A percentile compares a stretch with the other conserved stretches of the same genome.
Conservation (phyloP, 2,329 filamentous ascomycete genomes). For the Xylariaceae sp. region DNA sequence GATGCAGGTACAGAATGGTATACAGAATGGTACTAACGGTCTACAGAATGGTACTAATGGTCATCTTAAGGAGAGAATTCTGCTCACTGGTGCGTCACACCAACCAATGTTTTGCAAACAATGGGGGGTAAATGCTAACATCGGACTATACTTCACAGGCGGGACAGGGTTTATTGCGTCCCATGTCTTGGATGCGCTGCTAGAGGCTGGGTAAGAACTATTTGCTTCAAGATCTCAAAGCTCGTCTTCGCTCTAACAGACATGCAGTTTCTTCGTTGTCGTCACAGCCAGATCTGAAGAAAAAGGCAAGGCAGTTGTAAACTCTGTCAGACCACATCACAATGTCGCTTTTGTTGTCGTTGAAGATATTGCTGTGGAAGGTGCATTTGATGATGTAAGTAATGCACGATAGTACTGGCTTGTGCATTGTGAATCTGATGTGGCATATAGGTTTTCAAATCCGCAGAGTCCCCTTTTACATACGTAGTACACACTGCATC, state of each 20-base stretch:
- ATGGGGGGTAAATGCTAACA: no score
- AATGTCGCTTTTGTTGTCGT: conserved; percentile 52
- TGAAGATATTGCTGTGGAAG: conserved; percentile 64
- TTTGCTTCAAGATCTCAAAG: conserved; percentile 23
- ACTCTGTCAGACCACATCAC: conserved; percentile 35
- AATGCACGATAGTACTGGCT: background rate
- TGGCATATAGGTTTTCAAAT: conserved; percentile 32
- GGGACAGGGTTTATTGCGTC: conserved; percentile 53
- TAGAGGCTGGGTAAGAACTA: conserved; percentile 36
- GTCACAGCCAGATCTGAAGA: conserved; percentile 45
- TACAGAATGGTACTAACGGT: background rate
- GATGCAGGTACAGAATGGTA: no score
- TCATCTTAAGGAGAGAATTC: conserved; percentile 11
- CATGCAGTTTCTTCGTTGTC: conserved; percentile 39
- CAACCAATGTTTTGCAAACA: background rate
- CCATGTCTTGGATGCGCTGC: conserved; percentile 45
- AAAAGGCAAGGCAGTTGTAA: conserved; percentile 43
- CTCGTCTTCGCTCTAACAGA: conserved; percentile 35
- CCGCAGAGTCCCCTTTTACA: conserved; percentile 54
- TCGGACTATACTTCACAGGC: conserved; percentile 29
- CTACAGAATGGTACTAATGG: background rate
- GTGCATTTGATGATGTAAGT: conserved; percentile 61
- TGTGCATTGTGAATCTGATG: background rate
- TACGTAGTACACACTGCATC: conserved; percentile 71
- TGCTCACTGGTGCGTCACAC: background rate